phyloP scores from a whole-genome alignment of 2,329 filamentous ascomycete genomes.

The Tricladium varicosporioides region DNA sequence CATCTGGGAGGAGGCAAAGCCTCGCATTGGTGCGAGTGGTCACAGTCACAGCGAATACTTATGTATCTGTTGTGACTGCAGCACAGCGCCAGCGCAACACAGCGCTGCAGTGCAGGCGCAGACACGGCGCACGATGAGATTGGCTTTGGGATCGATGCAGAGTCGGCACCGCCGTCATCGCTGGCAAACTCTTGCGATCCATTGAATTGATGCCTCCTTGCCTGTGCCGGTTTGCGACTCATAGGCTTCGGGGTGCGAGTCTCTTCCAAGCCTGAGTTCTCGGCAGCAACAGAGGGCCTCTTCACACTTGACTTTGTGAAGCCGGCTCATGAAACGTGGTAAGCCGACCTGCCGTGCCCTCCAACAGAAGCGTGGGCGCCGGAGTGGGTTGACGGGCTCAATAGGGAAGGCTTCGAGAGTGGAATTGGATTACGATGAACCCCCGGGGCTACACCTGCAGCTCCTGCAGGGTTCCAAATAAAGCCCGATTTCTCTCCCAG shows the following conservation, averaged over 20 bases:
- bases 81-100: neutral
- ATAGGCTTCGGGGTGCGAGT: too few relatives aligned
- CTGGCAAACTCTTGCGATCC: too few relatives aligned
- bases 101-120: neutral
- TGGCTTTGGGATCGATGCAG: neutral
- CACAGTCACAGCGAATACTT: neutral
- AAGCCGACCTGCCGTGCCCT: neutral
- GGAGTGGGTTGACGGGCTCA: neutral
- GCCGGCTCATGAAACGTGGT: neutral
- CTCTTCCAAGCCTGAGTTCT: too few relatives aligned
- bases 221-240: too few relatives aligned
- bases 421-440: constrained; percentile 4
- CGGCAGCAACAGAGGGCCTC: too few relatives aligned
- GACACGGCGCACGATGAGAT: too few relatives aligned
- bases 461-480: neutral
- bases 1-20: too few relatives aligned
- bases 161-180: neutral
- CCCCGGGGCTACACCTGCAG: neutral
- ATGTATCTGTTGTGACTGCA: neutral
- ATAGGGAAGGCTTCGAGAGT: neutral
- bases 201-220: too few relatives aligned
- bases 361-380: too few relatives aligned
- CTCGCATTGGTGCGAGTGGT: neutral
- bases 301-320: too few relatives aligned
- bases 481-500: constrained; percentile 12